Conservation (phyloP, 345 rosid species). For the Acer yangbiense region DNA sequence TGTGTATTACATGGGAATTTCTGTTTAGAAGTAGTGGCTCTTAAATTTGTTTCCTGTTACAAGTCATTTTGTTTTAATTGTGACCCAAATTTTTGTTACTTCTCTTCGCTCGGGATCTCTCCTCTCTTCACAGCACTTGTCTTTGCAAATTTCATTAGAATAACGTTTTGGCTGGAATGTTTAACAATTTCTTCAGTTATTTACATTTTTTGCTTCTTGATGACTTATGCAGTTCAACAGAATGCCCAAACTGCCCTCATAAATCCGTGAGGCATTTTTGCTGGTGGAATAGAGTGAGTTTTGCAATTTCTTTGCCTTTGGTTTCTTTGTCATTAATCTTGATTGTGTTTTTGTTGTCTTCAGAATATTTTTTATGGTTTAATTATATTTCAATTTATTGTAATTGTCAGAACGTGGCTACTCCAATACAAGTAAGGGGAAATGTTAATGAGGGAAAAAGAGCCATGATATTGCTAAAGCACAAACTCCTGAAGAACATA, state of each 20-base stretch:
- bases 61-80: not conserved
- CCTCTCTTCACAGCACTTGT: not conserved
- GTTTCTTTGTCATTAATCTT: not conserved
- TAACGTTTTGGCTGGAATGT: not conserved
- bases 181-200: slow-evolving; percentile 3
- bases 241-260: slow-evolving; percentile 76
- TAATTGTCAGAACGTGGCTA: slow-evolving; percentile 65
- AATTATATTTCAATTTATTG: slow-evolving; percentile 14
- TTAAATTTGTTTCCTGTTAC: slow-evolving; percentile 4
- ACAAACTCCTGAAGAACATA: slow-evolving; percentile 70
- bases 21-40: not conserved
- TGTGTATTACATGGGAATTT: not conserved
- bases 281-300: slow-evolving; percentile 98
- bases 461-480: slow-evolving; percentile 90
- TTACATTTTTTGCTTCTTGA: slow-evolving; percentile 16
- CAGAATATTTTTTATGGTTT: not conserved
- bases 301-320: slow-evolving; percentile 15
- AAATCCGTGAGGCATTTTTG: slow-evolving; percentile 89
- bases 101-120: not conserved
- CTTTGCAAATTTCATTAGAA: not conserved
- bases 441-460: slow-evolving; percentile 48
- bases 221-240: slow-evolving; percentile 46
- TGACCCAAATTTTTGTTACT: not conserved
- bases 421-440: slow-evolving; percentile 64
- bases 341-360: not conserved